Conservation (phyloP, 2,329 filamentous ascomycete genomes). For the Epichloe gansuensis region DNA sequence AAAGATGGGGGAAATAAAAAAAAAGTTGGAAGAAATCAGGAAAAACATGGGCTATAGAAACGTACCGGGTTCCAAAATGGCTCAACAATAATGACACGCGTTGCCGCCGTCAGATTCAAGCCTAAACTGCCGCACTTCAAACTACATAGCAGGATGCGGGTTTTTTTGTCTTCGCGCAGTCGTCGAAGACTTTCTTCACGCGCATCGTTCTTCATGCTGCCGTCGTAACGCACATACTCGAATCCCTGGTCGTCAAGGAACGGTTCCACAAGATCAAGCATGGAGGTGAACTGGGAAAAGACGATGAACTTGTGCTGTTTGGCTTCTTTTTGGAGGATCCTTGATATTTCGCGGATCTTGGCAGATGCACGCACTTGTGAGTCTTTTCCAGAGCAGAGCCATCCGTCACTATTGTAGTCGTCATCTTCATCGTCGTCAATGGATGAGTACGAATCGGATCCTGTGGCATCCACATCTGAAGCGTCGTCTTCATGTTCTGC, state of each 20-base stretch:
- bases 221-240: slow-evolving; percentile 81
- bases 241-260: slow-evolving; percentile 67
- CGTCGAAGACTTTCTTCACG: slow-evolving; percentile 75
- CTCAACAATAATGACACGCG: slow-evolving; percentile 85
- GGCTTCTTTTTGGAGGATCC: slow-evolving; percentile 67
- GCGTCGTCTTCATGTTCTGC: slow-evolving; percentile 20
- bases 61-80: slow-evolving; percentile 94
- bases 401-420: slow-evolving; percentile 18
- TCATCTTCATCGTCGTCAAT: slow-evolving; percentile 17
- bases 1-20: not conserved
- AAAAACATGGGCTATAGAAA: slow-evolving; percentile 7
- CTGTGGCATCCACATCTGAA: slow-evolving; percentile 24
- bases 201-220: slow-evolving; percentile 83
- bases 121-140: slow-evolving; percentile 88
- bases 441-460: slow-evolving; percentile 25
- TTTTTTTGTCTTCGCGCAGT: slow-evolving; percentile 61
- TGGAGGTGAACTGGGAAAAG: slow-evolving; percentile 95
- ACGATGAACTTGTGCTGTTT: slow-evolving; percentile 90
- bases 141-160: slow-evolving; percentile 79
- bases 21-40: not conserved
- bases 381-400: slow-evolving; percentile 10
- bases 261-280: slow-evolving; percentile 92
- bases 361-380: slow-evolving; percentile 55
- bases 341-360: slow-evolving; percentile 78
- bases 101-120: slow-evolving; percentile 87